These are phyloP conservation scores for Sanghuangporus baumii DNA, from an alignment of 1,284 basidiomycete genomes.

Conservation along the genomic window DNA sequence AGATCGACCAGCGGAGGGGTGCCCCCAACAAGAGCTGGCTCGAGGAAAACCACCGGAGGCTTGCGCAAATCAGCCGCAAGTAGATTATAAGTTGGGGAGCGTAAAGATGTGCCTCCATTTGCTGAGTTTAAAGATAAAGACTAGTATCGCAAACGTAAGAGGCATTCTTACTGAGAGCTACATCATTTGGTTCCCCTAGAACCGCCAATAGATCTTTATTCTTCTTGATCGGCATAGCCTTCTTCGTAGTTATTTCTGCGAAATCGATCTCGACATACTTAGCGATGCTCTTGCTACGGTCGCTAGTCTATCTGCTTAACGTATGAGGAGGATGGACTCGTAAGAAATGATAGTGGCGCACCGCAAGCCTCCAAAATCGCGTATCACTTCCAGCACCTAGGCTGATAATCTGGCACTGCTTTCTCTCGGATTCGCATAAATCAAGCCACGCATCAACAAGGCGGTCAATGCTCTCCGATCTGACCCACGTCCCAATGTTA, in stretches of 20 bases:
- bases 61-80: conserved; percentile 70
- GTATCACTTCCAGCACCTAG: conserved; percentile 92
- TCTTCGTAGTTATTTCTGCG: conserved; percentile 74
- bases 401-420: conserved; percentile 76
- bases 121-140: conserved; percentile 30
- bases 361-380: conserved; percentile 85
- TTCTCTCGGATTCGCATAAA: conserved; percentile 32
- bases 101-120: conserved; percentile 65
- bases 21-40: conserved; percentile 29
- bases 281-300: conserved; percentile 40
- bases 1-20: conserved; percentile 50
- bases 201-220: conserved; percentile 51
- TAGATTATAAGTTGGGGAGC: conserved; percentile 65
- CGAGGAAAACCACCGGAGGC: conserved; percentile 39
- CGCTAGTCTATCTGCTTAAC: conserved; percentile 43
- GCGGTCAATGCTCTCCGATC: conserved; percentile 75
- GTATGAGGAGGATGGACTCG: neutral
- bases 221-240: conserved; percentile 78
- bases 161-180: conserved; percentile 37
- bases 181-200: conserved; percentile 44
- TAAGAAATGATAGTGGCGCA: conserved; percentile 37
- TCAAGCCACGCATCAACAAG: conserved; percentile 72
- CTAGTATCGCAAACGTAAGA: neutral
- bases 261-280: conserved; percentile 91
- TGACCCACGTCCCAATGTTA: conserved; percentile 91